A percentile compares a stretch with the other conserved stretches of the same genome.
Conservation (phyloP, 2,329 filamentous ascomycete genomes). For the Leptosphaerulina australis region DNA sequence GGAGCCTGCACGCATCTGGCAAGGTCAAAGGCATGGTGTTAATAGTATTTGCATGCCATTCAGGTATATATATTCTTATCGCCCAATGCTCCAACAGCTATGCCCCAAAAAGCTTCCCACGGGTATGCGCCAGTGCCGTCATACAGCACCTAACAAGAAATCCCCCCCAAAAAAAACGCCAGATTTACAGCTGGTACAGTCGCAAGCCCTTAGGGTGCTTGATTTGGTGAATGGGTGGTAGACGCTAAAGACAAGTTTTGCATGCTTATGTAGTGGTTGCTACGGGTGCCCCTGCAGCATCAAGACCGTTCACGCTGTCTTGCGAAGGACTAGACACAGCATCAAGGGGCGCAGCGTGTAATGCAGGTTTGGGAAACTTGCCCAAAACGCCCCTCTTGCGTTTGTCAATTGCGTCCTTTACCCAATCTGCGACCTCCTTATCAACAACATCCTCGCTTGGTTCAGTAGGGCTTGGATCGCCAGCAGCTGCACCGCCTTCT, state of each 20-base stretch:
- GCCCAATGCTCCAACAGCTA: conserved; percentile 26
- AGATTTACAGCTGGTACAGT: conserved; percentile 18
- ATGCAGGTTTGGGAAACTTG: conserved; percentile 69
- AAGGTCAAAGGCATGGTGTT: too few relatives aligned
- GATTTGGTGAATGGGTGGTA: conserved; percentile 1
- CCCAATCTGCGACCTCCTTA: conserved; percentile 85
- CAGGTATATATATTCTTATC: conserved; percentile 28
- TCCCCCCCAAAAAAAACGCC: conserved; percentile 19
- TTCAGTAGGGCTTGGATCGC: conserved; percentile 34
- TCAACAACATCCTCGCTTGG: conserved; percentile 63
- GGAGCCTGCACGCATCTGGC: neutral
- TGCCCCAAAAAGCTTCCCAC: conserved; percentile 21
- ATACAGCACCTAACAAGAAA: conserved; percentile 17
- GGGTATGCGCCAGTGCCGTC: conserved; percentile 25
- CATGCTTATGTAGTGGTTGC: conserved; percentile 20
- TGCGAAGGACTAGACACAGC: conserved; percentile 58
- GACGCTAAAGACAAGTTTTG: neutral
- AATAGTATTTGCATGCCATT: conserved; percentile 17
- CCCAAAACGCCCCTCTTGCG: conserved; percentile 65
- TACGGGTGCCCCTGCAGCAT: conserved; percentile 22
- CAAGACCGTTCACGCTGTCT: conserved; percentile 33
- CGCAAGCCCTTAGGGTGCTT: conserved; percentile 10
- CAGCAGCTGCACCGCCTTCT: conserved; percentile 51
- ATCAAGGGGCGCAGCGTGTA: conserved; percentile 87
- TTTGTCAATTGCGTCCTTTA: conserved; percentile 70